Evolutionary conservation across 2,329 filamentous ascomycete species (phyloP).

Genomic region (Leptographium lundbergii): DNA sequence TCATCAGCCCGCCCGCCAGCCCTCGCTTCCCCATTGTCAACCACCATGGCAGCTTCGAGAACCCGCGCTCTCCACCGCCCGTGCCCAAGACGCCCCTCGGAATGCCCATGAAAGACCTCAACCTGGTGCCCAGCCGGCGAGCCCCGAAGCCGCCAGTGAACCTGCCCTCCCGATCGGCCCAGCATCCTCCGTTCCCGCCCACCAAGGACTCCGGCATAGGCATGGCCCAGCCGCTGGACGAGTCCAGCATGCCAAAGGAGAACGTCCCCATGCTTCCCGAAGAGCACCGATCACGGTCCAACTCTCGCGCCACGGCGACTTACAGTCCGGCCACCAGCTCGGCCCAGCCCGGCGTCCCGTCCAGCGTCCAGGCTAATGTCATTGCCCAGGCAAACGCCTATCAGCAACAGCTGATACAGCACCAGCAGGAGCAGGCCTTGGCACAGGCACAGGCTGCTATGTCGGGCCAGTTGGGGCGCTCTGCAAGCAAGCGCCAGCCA

Average conservation of each 20-base stretch:
- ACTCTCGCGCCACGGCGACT: constrained; percentile 48
- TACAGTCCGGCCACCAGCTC: constrained; percentile 24
- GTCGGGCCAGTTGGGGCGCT: constrained; percentile 56
- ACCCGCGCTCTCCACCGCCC: constrained; percentile 83
- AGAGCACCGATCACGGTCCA: constrained; percentile 55
- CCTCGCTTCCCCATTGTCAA: constrained; percentile 76
- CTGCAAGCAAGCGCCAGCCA: constrained; percentile 56
- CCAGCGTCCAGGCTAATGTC: constrained; percentile 22
- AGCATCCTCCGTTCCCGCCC: constrained; percentile 40
- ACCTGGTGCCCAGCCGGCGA: constrained; percentile 66
- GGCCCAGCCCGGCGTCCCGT: background rate
- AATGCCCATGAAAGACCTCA: constrained; percentile 38
- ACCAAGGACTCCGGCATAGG: constrained; percentile 51
- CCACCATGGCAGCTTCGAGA: constrained; percentile 91
- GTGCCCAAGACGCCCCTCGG: constrained; percentile 52
- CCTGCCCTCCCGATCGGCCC: constrained; percentile 42
- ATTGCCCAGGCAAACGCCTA: constrained; percentile 25
- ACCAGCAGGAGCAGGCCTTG: constrained; percentile 80
- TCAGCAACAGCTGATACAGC: constrained; percentile 55
- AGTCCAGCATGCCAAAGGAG: constrained; percentile 42
- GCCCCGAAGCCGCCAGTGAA: constrained; percentile 75
- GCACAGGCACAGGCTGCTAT: constrained; percentile 68
- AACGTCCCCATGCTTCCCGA: constrained; percentile 49
- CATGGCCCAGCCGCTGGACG: constrained; percentile 45
- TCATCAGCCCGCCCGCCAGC: constrained; percentile 69